Base-by-base conservation (phyloP, 163 green algal genomes). In the Scenedesmus sp. region DNA sequence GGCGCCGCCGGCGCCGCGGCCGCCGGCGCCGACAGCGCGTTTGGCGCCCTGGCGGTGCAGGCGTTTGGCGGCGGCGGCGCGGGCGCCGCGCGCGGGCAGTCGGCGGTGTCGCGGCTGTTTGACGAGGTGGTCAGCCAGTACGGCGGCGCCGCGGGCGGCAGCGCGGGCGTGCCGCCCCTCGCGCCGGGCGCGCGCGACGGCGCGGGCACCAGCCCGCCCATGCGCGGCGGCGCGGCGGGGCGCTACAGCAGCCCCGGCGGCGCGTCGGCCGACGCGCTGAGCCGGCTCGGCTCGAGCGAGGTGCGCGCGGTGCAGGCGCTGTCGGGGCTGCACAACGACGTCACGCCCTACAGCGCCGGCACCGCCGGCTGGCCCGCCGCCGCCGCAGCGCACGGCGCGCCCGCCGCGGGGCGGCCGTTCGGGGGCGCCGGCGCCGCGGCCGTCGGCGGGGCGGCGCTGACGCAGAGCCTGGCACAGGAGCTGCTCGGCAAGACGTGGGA, bases 271-370 rank as follows among this genome's bases (percentile, higher is more conserved):
- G 67, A 48, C 9, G 69, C 69, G 1, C 57, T 82, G 3, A 63
- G 31, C 22, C 6, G 75, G 18, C 42, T 82, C 20, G 63, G 26
- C 4, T 76, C 63, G 0, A 76, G 53, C 60, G 75, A 82, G 36
- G 75, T 82, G 4, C 63, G 75, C 10, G 75, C 75, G 2, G 65
- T 77, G 13, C 75, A 83, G 56, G 64, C 63, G 10, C 39, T 83
- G 56, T 70, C 58, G 17, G 75, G 28, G 24, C 20, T 83, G 20
- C 74, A 74, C 20, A 51, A 72, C 47, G 63, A 70, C 39, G 60
- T 82, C 57, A 33, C n/a, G 56, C 20, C 22, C 24, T 10, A 36
- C 26, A 64, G 56, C 20, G 33, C 28, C 51, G 39, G 67, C 26
- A 65, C 5, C 31, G 26, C 33, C 14, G 54, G 54, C 18, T 6